Percentiles rank a stretch among this genome's conserved stretches.
These are phyloP conservation scores for Cutaneotrichosporon curvatum DNA, from an alignment of 1,284 basidiomycete genomes.

Conservation along the genomic window DNA sequence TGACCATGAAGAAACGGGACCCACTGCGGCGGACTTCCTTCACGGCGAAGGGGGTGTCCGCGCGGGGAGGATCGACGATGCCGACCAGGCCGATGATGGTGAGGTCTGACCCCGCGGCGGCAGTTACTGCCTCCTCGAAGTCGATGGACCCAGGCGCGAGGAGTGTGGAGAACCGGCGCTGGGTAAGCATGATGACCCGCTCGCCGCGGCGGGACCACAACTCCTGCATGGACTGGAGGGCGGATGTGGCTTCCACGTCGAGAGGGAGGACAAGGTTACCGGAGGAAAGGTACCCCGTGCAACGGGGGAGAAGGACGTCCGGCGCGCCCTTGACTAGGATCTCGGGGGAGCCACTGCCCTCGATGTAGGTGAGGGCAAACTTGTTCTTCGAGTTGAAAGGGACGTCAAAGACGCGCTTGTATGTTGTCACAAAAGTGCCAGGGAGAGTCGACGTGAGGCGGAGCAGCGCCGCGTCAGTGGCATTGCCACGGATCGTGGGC, in stretches of 20 bases:
- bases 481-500: constrained; percentile 56
- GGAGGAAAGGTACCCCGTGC: constrained; percentile 43
- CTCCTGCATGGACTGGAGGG: constrained; percentile 48
- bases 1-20: constrained; percentile 62
- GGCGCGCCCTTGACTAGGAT: constrained; percentile 57
- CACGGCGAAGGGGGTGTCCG: constrained; percentile 54
- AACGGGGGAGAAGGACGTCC: constrained; percentile 54
- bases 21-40: constrained; percentile 55
- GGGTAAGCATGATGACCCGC: constrained; percentile 53
- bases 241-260: constrained; percentile 23
- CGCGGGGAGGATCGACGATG: constrained; percentile 58
- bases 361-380: constrained; percentile 34
- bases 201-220: constrained; percentile 55
- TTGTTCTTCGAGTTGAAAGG: constrained; percentile 63
- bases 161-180: constrained; percentile 23
- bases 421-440: constrained; percentile 29
- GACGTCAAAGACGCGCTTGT: constrained; percentile 43
- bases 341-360: constrained; percentile 24
- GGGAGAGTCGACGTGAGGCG: constrained; percentile 51
- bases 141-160: constrained; percentile 37
- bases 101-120: constrained; percentile 45
- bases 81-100: constrained; percentile 58
- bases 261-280: constrained; percentile 46
- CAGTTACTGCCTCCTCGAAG: constrained; percentile 38
- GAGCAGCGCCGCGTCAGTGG: constrained; percentile 57